A percentile compares a stretch with the other conserved stretches of the same genome.
These are phyloP conservation scores for Lactarius pseudohatsudake DNA, from an alignment of 768 basidiomycete genomes.

Conservation along the genomic window DNA sequence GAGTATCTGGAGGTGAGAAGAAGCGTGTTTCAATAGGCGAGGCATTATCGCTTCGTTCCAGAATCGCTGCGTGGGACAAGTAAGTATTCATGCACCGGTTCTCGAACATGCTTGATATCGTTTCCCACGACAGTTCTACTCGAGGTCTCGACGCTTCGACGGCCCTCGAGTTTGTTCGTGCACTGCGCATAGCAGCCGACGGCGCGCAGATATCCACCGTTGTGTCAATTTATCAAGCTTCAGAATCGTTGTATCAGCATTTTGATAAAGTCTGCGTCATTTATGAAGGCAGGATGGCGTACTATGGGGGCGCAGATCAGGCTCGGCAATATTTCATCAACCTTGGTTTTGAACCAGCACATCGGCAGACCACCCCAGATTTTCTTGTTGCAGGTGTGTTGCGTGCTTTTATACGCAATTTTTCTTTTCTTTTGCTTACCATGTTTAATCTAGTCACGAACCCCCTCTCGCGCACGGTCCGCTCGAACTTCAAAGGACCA, in stretches of 20 bases:
- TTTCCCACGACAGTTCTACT: constrained; percentile 42
- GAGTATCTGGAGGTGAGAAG: constrained; percentile 73
- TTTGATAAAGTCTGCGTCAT: constrained; percentile 85
- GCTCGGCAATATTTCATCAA: constrained; percentile 73
- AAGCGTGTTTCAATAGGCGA: constrained; percentile 85
- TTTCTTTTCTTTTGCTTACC: not conserved
- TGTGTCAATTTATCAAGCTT: constrained; percentile 85
- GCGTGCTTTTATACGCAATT: not conserved
- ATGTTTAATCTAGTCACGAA: constrained; percentile 48
- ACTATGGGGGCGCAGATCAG: constrained; percentile 64
- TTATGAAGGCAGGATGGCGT: constrained; percentile 71
- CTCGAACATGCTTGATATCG: not conserved
- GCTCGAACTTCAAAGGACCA: constrained; percentile 40
- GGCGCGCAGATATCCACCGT: constrained; percentile 51
- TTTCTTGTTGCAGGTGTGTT: constrained; percentile 49
- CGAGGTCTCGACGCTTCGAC: constrained; percentile 54
- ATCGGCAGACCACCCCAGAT: constrained; percentile 60
- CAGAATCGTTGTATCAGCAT: constrained; percentile 58
- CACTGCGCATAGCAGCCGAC: constrained; percentile 57
- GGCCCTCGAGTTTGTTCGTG: constrained; percentile 57
- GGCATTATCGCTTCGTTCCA: constrained; percentile 58
- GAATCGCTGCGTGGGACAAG: constrained; percentile 79
- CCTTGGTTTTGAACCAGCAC: constrained; percentile 56
- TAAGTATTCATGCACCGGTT: constrained; percentile 29
- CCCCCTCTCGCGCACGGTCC: constrained; percentile 53